Conservation (phyloP, 495 filamentous ascomycete genomes). For the Daldinia vernicosa region DNA sequence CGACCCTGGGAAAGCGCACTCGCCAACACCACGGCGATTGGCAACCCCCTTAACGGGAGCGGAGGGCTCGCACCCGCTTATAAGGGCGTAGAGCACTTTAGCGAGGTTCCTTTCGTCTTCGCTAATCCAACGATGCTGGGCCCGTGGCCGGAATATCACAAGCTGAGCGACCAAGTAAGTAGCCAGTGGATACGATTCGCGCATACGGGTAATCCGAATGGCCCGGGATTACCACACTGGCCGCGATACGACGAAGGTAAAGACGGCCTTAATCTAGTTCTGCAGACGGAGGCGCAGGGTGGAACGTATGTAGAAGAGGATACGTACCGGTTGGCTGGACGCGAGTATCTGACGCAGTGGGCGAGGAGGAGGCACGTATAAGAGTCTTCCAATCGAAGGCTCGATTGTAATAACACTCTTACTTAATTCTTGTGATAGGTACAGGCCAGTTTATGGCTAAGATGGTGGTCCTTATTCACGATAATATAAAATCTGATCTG, state of each 20-base stretch:
- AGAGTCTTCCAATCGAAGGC: not conserved
- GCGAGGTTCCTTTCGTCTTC: constrained; percentile 50
- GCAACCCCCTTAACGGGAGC: constrained; percentile 6
- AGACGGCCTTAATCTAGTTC: constrained; percentile 45
- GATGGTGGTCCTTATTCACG: not conserved
- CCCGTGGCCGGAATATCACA: constrained; percentile 44
- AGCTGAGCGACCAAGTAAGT: constrained; percentile 43
- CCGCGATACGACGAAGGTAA: constrained; percentile 43
- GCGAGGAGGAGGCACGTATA: constrained; percentile 49
- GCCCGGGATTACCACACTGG: constrained; percentile 39
- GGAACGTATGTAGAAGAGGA: constrained; percentile 47
- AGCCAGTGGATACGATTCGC: constrained; percentile 49
- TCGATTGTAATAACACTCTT: not conserved
- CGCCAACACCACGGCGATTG: constrained; percentile 6
- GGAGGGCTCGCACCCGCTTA: constrained; percentile 45
- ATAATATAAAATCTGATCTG: not conserved
- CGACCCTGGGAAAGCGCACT: constrained; percentile 40
- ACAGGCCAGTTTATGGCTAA: not conserved
- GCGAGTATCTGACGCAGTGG: constrained; percentile 49
- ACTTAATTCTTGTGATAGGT: not conserved
- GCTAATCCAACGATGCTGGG: constrained; percentile 45
- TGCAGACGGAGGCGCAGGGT: constrained; percentile 49
- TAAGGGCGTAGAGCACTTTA: constrained; percentile 49
- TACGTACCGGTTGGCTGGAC: constrained; percentile 46
- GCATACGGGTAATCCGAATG: constrained; percentile 47